Base-by-base conservation (phyloP, 495 filamentous ascomycete species). In the Aspergillus asperescens region DNA sequence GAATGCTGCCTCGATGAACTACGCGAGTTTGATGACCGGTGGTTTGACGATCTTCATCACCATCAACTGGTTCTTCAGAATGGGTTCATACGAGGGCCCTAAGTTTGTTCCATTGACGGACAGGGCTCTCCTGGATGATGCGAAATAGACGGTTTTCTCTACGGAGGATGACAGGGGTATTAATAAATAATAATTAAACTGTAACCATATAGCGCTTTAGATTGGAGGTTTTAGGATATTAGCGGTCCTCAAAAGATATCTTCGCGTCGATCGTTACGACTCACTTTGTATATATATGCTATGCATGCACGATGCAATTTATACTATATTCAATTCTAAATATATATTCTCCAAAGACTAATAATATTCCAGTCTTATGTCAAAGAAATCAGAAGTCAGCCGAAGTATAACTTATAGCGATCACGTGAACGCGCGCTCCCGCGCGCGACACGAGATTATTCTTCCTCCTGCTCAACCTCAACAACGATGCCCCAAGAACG, bases 1-100 rank as follows among this genome's bases (percentile, higher is more conserved):
- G 1, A 69, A 71, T 1, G 76, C 73, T 1, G 65, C 68, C 13
- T 74, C 71, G 3, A 89, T 90, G 85, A 90, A 89, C 60, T 90
- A 87, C 61, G 81, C 85, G 34, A 78, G 76, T 59, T 70, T 87
- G 9, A 84, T 88, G 49, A 74, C 82, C 10, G 82, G 75, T 7
- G 85, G 85, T 2, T 63, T 84, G 39, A 62, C 81, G 0, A 63
- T 78, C 9, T 65, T 79, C 27, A 62, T 76, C 15, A 59, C 60
- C 12, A 49, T 64, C 28, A 71, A 69, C 65, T 78, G 56, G 59
- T 41, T 57, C 38, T 44, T 53, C 37, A 32, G 40, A 20, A 48
- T 49, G 50, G 29, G 29, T 0, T 43, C 39, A 23, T 57, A 57
- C n/a, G 39, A 48, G 22, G 55, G 55, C 0, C 55, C 55, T 12